phyloP scores from a whole-genome alignment of 805 yeast genomes.

The Lachancea quebecensis region DNA sequence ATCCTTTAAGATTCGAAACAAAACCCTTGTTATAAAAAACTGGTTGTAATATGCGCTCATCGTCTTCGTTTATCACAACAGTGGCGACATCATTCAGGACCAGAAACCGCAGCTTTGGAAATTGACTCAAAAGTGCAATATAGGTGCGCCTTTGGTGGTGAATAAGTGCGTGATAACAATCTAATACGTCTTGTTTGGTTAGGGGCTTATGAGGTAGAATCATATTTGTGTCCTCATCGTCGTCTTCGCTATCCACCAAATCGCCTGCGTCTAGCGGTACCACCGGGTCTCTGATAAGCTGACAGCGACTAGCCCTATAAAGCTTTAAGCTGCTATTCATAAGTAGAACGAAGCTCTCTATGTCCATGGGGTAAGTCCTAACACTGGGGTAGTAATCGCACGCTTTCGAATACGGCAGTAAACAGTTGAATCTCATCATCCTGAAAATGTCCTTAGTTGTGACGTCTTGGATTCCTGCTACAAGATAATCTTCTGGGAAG shows the following conservation, averaged over 20 bases:
- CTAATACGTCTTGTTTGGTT: constrained; percentile 29
- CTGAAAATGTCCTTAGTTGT: constrained; percentile 34
- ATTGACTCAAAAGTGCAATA: constrained; percentile 30
- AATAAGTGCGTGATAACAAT: constrained; percentile 33
- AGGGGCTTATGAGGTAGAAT: constrained; percentile 7
- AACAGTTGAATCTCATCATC: constrained; percentile 30
- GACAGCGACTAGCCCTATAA: constrained; percentile 22
- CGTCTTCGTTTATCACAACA: constrained; percentile 24
- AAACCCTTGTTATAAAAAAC: constrained; percentile 32
- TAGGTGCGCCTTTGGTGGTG: constrained; percentile 34
- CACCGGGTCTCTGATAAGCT: constrained; percentile 13
- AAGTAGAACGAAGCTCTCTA: constrained; percentile 24
- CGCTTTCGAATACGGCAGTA: constrained; percentile 39
- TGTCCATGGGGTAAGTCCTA: constrained; percentile 36
- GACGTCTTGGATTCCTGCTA: constrained; percentile 24
- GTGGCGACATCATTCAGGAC: constrained; percentile 36
- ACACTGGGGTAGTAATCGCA: constrained; percentile 39
- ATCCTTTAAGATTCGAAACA: constrained; percentile 28
- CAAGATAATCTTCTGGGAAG: constrained; percentile 24
- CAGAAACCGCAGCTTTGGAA: constrained; percentile 32
- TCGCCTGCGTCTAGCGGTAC: neutral
- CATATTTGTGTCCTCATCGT: constrained; percentile 3
- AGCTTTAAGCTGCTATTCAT: constrained; percentile 22
- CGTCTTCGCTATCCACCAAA: constrained; percentile 6
- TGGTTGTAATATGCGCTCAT: constrained; percentile 31